phyloP scores from a whole-genome alignment of 306 rosid genomes.

The Gastrolobium villosum region DNA sequence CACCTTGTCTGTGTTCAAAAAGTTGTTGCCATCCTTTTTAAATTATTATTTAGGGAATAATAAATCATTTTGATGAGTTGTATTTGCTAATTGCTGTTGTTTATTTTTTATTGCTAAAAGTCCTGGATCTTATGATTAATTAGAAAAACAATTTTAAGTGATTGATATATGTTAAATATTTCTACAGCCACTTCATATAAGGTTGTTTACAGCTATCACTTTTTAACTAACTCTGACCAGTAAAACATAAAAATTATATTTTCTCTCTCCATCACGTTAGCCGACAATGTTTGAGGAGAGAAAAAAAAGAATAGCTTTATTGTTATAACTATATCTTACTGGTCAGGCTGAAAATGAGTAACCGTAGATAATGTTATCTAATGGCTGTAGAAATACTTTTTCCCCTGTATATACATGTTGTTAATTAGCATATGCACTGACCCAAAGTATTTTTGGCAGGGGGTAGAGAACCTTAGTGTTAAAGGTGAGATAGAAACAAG shows the following conservation, averaged over 20 bases:
- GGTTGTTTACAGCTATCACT: no score
- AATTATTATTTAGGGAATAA: not conserved
- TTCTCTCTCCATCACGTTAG: no score
- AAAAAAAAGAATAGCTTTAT: no score
- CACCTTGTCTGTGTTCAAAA: not conserved
- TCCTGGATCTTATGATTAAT: not conserved
- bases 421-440: not conserved
- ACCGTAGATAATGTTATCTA: no score
- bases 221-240: no score
- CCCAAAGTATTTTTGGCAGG: conserved; percentile 57
- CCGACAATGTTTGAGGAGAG: no score
- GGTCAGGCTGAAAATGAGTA: no score
- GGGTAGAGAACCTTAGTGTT: conserved; percentile 47
- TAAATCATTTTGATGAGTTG: not conserved
- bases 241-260: no score
- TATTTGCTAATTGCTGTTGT: not conserved
- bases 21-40: not conserved
- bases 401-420: no score
- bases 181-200: no score
- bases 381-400: no score
- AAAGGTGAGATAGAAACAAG: conserved; percentile 65
- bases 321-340: no score
- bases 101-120: not conserved
- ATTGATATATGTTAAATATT: not conserved
- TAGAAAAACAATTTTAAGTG: not conserved